phyloP scores from a whole-genome alignment of 139 green algal genomes.

The Chlorokybus atmophyticus region DNA sequence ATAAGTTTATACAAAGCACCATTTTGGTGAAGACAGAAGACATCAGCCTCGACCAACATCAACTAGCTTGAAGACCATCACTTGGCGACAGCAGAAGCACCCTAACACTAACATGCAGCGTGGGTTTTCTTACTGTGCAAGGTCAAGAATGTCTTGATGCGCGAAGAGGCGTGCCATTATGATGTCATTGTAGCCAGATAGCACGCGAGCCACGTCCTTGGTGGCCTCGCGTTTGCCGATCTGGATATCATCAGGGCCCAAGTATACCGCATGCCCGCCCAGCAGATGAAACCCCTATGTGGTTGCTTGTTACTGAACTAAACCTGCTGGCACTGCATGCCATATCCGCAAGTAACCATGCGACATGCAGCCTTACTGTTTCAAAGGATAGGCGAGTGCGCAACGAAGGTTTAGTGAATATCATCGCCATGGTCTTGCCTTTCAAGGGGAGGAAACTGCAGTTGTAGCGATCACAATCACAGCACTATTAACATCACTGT shows the following conservation, averaged over 20 bases:
- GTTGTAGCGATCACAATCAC: too few species aligned
- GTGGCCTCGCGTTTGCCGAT: slow-evolving; percentile 79
- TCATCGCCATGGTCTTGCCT: slow-evolving; percentile 92
- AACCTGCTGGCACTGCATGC: neutral
- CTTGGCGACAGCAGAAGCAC: too few species aligned
- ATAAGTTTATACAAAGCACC: too few species aligned
- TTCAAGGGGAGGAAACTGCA: too few species aligned
- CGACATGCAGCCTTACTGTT: slow-evolving; percentile 35
- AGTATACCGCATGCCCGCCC: slow-evolving; percentile 85
- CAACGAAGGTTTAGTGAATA: slow-evolving; percentile 97
- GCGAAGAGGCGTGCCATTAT: slow-evolving; percentile 97
- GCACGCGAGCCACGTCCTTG: slow-evolving; percentile 78
- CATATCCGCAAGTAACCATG: neutral
- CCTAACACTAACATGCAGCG: too few species aligned
- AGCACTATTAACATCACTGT: too few species aligned
- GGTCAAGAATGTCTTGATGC: slow-evolving; percentile 82
- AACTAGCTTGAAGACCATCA: too few species aligned
- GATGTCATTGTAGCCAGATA: slow-evolving; percentile 89
- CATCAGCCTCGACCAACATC: too few species aligned
- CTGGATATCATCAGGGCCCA: slow-evolving; percentile 85
- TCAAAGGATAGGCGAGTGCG: slow-evolving; percentile 95
- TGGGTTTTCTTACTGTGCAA: slow-evolving; percentile 49
- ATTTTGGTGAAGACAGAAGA: too few species aligned
- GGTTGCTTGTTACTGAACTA: neutral
- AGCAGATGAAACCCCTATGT: slow-evolving; percentile 70